Percentiles rank a stretch among this genome's conserved stretches.
phyloP scores from a whole-genome alignment of 352 stramenopile genomes.

The Phytophthora litchii region DNA sequence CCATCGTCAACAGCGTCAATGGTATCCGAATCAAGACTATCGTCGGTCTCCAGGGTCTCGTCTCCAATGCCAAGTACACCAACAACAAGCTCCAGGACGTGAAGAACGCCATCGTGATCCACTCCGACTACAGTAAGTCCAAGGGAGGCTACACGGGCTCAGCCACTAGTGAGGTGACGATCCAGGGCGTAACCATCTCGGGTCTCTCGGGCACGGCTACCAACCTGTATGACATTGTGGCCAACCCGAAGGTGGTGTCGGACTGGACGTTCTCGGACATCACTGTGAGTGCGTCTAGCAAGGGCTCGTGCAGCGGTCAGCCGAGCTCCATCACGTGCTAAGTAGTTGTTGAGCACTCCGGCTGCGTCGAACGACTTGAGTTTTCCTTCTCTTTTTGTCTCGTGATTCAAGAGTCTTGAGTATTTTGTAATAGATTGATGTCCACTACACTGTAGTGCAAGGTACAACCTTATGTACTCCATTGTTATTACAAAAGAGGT shows the following conservation, averaged over 20 bases:
- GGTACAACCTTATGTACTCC: background rate
- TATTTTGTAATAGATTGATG: slow-evolving; percentile 2
- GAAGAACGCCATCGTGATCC: slow-evolving; percentile 18
- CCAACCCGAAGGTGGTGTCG: slow-evolving; percentile 30
- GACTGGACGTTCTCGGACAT: slow-evolving; percentile 17
- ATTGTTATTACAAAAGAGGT: too few species aligned
- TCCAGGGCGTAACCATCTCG: slow-evolving; percentile 11
- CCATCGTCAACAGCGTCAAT: slow-evolving; percentile 33
- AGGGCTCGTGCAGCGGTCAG: background rate
- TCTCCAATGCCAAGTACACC: slow-evolving; percentile 20
- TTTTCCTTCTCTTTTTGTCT: too few species aligned
- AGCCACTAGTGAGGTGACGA: slow-evolving; percentile 12
- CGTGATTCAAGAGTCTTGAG: background rate
- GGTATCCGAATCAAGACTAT: slow-evolving; percentile 24
- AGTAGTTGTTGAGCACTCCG: too few species aligned
- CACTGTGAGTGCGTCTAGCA: slow-evolving; percentile 6
- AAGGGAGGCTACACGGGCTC: slow-evolving; percentile 30
- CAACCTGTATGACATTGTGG: slow-evolving; percentile 35
- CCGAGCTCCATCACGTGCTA: slow-evolving; percentile 5
- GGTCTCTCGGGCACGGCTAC: slow-evolving; percentile 26
- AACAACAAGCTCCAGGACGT: slow-evolving; percentile 29
- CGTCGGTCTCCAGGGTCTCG: slow-evolving; percentile 24
- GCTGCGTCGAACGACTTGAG: background rate
- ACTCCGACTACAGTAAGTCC: slow-evolving; percentile 22
- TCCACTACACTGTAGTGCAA: background rate